These are phyloP conservation scores for Pelargonium fulgidum DNA, from an alignment of 441 rosid genomes.

Conservation along the genomic window DNA sequence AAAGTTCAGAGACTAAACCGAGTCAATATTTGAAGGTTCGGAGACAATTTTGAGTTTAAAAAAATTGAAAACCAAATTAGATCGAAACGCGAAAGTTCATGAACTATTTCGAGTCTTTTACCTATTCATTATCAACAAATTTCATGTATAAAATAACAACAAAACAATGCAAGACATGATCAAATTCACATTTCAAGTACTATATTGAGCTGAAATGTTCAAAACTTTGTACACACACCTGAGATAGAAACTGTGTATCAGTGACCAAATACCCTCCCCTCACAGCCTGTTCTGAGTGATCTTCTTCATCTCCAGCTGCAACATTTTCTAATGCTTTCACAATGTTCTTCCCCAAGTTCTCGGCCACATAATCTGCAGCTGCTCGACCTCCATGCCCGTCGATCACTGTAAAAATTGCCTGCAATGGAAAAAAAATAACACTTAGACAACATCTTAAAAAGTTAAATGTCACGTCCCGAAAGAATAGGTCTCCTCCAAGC, in stretches of 20 bases:
- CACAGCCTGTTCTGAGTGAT: conserved; percentile 28
- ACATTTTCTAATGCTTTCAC: conserved; percentile 24
- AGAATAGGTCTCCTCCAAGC: no score
- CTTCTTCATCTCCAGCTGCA: background rate
- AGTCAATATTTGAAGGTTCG: no score
- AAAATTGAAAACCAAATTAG: no score
- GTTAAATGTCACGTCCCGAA: no score
- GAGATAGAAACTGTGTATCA: conserved; percentile 37
- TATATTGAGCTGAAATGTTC: no score
- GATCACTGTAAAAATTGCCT: conserved; percentile 42
- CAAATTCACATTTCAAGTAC: no score
- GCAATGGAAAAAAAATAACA: background rate
- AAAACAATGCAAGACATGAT: background rate
- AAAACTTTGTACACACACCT: conserved; percentile 21
- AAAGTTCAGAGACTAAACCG: no score
- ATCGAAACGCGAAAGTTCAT: no score
- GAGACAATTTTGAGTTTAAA: no score
- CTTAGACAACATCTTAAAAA: no score
- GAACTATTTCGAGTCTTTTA: no score
- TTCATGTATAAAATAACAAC: no score
- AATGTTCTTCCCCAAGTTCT: conserved; percentile 42
- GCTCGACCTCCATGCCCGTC: conserved; percentile 53
- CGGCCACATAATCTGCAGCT: conserved; percentile 36
- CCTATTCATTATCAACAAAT: background rate
- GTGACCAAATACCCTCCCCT: conserved; percentile 34